Evolutionary conservation across 345 rosid genomes (phyloP).

Genomic region (Eucalyptus albens): DNA sequence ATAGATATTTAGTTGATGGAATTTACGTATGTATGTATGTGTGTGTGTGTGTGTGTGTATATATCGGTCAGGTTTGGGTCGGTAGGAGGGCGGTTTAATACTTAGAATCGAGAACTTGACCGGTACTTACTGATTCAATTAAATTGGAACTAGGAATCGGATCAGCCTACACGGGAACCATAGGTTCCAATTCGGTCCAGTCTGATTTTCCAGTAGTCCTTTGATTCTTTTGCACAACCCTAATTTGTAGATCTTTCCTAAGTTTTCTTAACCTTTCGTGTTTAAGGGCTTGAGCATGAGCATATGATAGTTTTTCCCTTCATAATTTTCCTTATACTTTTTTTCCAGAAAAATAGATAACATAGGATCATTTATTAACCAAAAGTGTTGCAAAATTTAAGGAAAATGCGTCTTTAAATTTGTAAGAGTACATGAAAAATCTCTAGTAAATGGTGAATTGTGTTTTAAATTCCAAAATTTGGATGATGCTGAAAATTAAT

Average conservation of each 20-base stretch:
- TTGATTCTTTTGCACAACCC: too few species aligned
- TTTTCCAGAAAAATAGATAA: background rate
- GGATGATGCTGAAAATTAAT: background rate
- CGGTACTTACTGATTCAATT: fast-evolving
- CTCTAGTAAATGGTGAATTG: background rate
- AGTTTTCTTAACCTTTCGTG: background rate
- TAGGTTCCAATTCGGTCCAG: fast-evolving
- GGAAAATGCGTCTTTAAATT: background rate
- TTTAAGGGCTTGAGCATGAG: background rate
- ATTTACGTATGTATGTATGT: too few species aligned
- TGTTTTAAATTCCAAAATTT: background rate
- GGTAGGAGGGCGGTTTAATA: fast-evolving
- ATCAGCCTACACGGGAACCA: fast-evolving
- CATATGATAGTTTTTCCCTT: background rate
- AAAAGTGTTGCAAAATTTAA: background rate
- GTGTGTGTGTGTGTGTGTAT: too few species aligned
- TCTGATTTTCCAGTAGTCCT: fast-evolving
- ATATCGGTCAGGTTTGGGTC: fast-evolving
- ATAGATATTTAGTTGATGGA: too few species aligned
- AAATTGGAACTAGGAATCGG: too few species aligned
- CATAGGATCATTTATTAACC: background rate
- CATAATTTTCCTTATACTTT: background rate
- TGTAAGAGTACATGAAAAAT: background rate
- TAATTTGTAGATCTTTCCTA: too few species aligned
- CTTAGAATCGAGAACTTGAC: fast-evolving